Conservation (phyloP, 2,329 filamentous ascomycete species). For the Penicillium fuscoglaucum region DNA sequence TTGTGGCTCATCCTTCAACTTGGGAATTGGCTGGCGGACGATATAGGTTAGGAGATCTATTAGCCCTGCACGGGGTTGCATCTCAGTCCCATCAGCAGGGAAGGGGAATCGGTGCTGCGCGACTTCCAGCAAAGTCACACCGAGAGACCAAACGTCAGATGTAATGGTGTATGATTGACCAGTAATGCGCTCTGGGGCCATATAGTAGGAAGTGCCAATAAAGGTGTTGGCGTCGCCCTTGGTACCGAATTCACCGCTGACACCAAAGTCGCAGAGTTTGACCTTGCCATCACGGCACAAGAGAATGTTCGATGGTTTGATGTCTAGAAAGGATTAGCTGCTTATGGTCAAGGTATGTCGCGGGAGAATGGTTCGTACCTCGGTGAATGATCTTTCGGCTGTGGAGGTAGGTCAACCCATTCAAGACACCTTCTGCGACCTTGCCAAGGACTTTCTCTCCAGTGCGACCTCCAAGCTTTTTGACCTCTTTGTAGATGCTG, state of each 20-base stretch:
- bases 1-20: conserved; percentile 89
- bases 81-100: conserved; percentile 92
- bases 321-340: conserved; percentile 57
- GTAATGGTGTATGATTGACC: conserved; percentile 98
- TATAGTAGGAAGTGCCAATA: conserved; percentile 98
- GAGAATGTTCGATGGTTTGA: conserved; percentile 97
- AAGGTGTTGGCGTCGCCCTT: conserved; percentile 99
- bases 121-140: conserved; percentile 97
- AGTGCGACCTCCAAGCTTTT: conserved; percentile 88
- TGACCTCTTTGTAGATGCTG: conserved; percentile 96
- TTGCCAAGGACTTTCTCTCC: conserved; percentile 97
- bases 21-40: conserved; percentile 90
- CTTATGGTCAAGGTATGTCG: neutral
- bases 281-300: conserved; percentile 90
- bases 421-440: conserved; percentile 90
- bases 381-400: conserved; percentile 96
- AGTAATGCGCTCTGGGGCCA: conserved; percentile 97
- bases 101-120: conserved; percentile 98
- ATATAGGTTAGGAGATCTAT: conserved; percentile 98
- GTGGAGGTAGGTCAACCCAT: conserved; percentile 92
- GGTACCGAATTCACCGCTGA: conserved; percentile 95
- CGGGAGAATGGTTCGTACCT: conserved; percentile 39
- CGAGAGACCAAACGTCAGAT: conserved; percentile 96
- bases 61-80: conserved; percentile 86
- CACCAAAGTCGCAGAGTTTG: conserved; percentile 97